Base-by-base conservation (phyloP, 179 eudicot species). In the Corrigiola litoralis region DNA sequence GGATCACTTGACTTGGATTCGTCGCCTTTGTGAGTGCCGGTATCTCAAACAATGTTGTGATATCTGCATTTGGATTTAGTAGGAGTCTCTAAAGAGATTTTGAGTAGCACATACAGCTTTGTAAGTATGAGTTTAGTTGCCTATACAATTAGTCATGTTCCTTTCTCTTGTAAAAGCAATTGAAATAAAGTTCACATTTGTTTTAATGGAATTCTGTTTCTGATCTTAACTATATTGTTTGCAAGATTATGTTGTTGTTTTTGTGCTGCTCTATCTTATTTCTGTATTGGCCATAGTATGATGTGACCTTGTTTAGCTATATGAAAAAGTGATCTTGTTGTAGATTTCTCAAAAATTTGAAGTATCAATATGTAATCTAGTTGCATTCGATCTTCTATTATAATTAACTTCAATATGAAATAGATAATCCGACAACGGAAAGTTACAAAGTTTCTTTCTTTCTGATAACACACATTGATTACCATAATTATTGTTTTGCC, bases 1-100 rank as follows among this genome's bases (percentile, higher is more conserved):
- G 55, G 70, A 23, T 64, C 58, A 12, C 66, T 76, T 4, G 74
- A 80, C n/a, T 70, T 66, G 0, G 79, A 67, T 20, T 73, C 66
- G 6, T 53, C 40, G 6, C 65, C 60, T 1, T 18, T 65, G 72
- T 77, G 45, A 61, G 61, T 68, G 48, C 61, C 45, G 29, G 47
- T 62, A 23, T 56, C 60, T 69, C 33, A 4, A 29, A 31, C 53
- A 28, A 46, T 63, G 37, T 9, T 63, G 61, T 41, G 46, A 42
- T 61, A 49, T 24, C 27, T 27, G 50, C 2, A 45, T 66, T 51
- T 65, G 59, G 34, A 51, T 75, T 67, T 59, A 42, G 9, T 64
- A 48, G 70, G 61, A 74, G 56, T 47, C 67, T 56, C 57, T 12
- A 5, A 42, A 58, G 16, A 61, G 45, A 69, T 37, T 40, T 32